Evolutionary conservation across 805 yeast genomes (phyloP).

Genomic region (Myxozyma mucilagina): DNA sequence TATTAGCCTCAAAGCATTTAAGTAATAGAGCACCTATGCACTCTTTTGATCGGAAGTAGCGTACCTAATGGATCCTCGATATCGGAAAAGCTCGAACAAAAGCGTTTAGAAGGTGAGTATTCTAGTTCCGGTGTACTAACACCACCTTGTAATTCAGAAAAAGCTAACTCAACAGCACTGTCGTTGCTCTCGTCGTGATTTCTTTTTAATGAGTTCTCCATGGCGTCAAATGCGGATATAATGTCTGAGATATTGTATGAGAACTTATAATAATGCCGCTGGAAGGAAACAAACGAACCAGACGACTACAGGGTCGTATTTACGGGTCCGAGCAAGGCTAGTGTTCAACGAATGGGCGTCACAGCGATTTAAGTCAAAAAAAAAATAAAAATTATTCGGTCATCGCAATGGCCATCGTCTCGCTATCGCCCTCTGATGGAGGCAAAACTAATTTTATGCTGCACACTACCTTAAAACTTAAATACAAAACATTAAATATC

Average conservation of each 20-base stretch:
- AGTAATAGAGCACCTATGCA: background rate
- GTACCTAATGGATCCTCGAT: constrained; percentile 7
- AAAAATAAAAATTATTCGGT: constrained; percentile 15
- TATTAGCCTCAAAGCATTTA: background rate
- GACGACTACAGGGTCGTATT: background rate
- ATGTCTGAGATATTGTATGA: background rate
- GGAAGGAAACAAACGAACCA: background rate
- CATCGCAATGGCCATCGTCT: constrained; percentile 14
- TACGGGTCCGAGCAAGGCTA: constrained; percentile 5
- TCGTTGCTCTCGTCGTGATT: constrained; percentile 2
- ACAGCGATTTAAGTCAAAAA: background rate
- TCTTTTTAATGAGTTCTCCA: background rate
- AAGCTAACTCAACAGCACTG: constrained; percentile 3
- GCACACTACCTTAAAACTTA: background rate
- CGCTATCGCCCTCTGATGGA: background rate
- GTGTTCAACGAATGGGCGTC: constrained; percentile 6
- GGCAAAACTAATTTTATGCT: background rate
- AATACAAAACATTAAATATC: background rate
- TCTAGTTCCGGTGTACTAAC: constrained; percentile 12
- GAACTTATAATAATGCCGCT: background rate
- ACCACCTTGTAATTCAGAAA: background rate
- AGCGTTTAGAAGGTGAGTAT: constrained; percentile 14
- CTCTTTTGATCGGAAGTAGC: background rate
- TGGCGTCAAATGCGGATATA: background rate
- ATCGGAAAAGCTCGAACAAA: constrained; percentile 5